These are phyloP conservation scores for Xerophyta viscosa DNA, from an alignment of 106 monocot species.

Conservation along the genomic window DNA sequence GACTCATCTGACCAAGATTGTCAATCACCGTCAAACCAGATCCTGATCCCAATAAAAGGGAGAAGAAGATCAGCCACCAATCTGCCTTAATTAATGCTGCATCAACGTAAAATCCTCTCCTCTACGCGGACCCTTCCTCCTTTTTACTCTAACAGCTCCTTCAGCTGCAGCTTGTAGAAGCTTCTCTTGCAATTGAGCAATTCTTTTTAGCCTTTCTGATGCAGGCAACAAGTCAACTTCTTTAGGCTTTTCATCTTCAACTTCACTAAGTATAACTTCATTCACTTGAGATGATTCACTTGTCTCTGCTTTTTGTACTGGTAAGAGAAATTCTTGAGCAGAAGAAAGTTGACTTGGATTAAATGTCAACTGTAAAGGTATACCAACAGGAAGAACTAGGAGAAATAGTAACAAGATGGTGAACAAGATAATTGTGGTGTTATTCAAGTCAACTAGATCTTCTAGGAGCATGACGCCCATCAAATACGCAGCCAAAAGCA, in stretches of 20 bases:
- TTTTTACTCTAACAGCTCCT: constrained; percentile 80
- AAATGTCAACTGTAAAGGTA: constrained; percentile 45
- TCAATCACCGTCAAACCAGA: constrained; percentile 84
- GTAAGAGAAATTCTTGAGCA: constrained; percentile 35
- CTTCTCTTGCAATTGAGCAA: constrained; percentile 61
- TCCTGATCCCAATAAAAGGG: constrained; percentile 71
- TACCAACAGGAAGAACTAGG: constrained; percentile 41
- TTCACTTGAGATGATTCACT: constrained; percentile 16
- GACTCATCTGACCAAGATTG: constrained; percentile 81
- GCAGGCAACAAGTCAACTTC: constrained; percentile 75
- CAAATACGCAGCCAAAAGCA: constrained; percentile 66
- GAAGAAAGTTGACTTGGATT: constrained; percentile 7
- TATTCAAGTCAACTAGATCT: constrained; percentile 61
- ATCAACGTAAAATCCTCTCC: constrained; percentile 77
- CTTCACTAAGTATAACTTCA: constrained; percentile 71
- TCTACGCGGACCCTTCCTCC: constrained; percentile 62
- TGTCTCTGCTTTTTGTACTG: constrained; percentile 38
- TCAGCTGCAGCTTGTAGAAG: constrained; percentile 74
- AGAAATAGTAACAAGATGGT: constrained; percentile 42
- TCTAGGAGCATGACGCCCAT: constrained; percentile 72
- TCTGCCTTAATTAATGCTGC: constrained; percentile 86
- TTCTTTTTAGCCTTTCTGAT: constrained; percentile 63
- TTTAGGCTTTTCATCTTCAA: constrained; percentile 79
- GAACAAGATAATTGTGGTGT: constrained; percentile 24
- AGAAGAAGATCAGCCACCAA: constrained; percentile 77